phyloP scores from a whole-genome alignment of 2,329 filamentous ascomycete genomes.

The Penicillium sp. region DNA sequence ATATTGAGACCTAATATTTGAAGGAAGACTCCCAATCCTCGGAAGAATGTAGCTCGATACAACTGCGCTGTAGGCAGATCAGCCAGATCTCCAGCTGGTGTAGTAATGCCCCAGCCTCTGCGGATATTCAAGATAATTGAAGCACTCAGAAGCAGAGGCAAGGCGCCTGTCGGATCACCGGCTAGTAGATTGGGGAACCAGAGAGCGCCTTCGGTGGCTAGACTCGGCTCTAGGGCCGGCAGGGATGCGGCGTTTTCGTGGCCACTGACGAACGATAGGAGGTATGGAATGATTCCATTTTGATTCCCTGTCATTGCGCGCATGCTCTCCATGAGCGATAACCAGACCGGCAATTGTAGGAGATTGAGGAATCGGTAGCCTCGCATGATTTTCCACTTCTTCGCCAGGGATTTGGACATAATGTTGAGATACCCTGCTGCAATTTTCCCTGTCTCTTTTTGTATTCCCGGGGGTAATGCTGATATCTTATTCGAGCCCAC shows the following conservation, averaged over 20 bases:
- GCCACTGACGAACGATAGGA: constrained; percentile 28
- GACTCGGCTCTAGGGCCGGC: constrained; percentile 44
- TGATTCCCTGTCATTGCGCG: constrained; percentile 47
- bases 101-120: constrained; percentile 27
- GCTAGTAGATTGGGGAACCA: constrained; percentile 60
- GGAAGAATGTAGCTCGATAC: constrained; percentile 21
- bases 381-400: constrained; percentile 32
- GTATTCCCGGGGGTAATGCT: not conserved
- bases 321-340: constrained; percentile 48
- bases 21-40: constrained; percentile 30
- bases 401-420: constrained; percentile 24
- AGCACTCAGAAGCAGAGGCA: constrained; percentile 51
- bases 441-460: not conserved
- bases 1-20: constrained; percentile 42
- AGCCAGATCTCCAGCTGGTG: constrained; percentile 19
- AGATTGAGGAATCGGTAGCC: constrained; percentile 36
- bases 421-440: too few species aligned
- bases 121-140: constrained; percentile 51
- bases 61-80: constrained; percentile 29
- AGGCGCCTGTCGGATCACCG: constrained; percentile 50
- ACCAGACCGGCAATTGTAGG: constrained; percentile 47
- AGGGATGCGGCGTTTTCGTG: constrained; percentile 18
- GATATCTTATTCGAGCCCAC: constrained; percentile 11
- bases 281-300: constrained; percentile 41
- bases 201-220: constrained; percentile 57